Percentiles rank a stretch among this genome's conserved stretches.
These are phyloP conservation scores for Fraxinus albicans DNA, from an alignment of 305 asterid species.

Conservation along the genomic window DNA sequence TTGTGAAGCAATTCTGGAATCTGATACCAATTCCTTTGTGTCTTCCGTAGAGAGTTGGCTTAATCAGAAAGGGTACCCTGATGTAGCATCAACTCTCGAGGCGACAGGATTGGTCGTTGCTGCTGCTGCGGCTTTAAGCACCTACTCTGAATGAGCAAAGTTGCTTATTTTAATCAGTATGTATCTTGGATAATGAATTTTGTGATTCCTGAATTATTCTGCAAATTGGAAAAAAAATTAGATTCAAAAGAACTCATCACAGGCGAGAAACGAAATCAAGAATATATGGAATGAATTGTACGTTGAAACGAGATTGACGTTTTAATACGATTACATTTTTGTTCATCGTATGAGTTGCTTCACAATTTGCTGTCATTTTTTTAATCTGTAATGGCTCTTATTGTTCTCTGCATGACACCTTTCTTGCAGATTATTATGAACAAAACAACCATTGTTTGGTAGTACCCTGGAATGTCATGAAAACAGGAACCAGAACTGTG, in stretches of 20 bases:
- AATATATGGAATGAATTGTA: background rate
- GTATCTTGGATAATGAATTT: background rate
- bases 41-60: constrained; percentile 70
- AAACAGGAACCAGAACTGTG: background rate
- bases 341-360: background rate
- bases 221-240: background rate
- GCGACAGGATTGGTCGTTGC: constrained; percentile 85
- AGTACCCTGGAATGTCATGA: background rate
- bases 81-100: constrained; percentile 78
- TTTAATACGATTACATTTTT: background rate
- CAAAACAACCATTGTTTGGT: background rate
- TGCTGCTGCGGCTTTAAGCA: constrained; percentile 53
- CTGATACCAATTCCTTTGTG: constrained; percentile 56
- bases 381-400: background rate
- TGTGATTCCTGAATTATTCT: background rate
- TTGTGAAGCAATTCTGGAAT: constrained; percentile 89
- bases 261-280: background rate
- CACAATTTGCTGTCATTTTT: background rate
- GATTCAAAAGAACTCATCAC: background rate
- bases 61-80: constrained; percentile 90
- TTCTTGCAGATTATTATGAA: constrained; percentile 23
- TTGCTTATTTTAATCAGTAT: constrained; percentile 1
- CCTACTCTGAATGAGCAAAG: constrained; percentile 54
- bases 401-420: constrained; percentile 1
- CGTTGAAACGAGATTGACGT: background rate